A percentile compares a stretch with the other conserved stretches of the same genome.
Evolutionary conservation across 2,329 filamentous ascomycete genomes (phyloP).

Genomic region (Diaporthe citri): DNA sequence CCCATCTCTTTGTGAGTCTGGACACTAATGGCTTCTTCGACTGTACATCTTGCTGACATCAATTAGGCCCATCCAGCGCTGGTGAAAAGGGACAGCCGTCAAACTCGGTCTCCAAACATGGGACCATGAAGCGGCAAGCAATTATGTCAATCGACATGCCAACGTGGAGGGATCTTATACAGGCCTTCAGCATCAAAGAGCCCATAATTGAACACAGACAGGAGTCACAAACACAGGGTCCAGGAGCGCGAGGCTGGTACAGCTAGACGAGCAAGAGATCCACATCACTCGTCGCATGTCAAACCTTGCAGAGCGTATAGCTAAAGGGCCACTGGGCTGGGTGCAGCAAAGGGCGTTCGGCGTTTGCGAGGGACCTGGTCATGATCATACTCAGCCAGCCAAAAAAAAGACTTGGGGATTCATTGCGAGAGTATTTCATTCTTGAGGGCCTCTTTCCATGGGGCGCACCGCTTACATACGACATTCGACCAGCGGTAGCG

Average conservation of each 20-base stretch:
- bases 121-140: constrained; percentile 81
- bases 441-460: not conserved
- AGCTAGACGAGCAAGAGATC: constrained; percentile 49
- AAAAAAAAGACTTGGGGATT: not conserved
- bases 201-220: constrained; percentile 87
- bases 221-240: constrained; percentile 65
- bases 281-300: not conserved
- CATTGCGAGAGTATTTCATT: not conserved
- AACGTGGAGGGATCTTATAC: constrained; percentile 83
- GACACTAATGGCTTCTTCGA: not conserved
- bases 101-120: constrained; percentile 57
- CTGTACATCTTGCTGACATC: not conserved
- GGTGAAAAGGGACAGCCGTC: constrained; percentile 56
- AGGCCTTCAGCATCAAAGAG: constrained; percentile 80
- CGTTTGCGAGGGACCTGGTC: constrained; percentile 4
- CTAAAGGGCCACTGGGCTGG: not conserved
- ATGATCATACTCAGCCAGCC: not conserved
- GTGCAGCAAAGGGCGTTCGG: constrained; percentile 18
- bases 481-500: not conserved
- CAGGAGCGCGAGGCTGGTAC: constrained; percentile 76
- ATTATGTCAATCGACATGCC: constrained; percentile 89
- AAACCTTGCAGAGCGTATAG: not conserved
- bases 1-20: constrained; percentile 81
- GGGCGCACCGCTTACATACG: not conserved
- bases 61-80: constrained; percentile 17